A percentile compares a stretch with the other conserved stretches of the same genome.
phyloP scores from a whole-genome alignment of 1,284 basidiomycete genomes.

The Mycena sp. region DNA sequence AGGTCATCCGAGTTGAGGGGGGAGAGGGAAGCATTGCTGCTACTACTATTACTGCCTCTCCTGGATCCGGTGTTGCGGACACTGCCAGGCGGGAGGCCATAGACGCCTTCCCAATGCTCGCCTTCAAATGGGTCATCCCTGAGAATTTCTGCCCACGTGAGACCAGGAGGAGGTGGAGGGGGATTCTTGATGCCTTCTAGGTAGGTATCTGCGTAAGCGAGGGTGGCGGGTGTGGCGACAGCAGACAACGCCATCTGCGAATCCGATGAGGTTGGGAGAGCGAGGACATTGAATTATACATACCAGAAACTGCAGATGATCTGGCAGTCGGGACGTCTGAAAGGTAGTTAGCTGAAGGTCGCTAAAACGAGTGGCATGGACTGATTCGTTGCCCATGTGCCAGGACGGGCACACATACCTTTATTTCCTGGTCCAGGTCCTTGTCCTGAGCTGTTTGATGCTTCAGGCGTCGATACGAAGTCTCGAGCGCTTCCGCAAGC shows the following conservation, averaged over 20 bases:
- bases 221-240: constrained; percentile 57
- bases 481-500: constrained; percentile 66
- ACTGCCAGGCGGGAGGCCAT: no score
- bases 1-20: constrained; percentile 56
- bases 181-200: constrained; percentile 59
- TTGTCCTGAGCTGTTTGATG: constrained; percentile 53
- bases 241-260: constrained; percentile 64
- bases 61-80: neutral
- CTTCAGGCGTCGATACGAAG: constrained; percentile 60
- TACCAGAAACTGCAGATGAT: constrained; percentile 78
- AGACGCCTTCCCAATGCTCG: constrained; percentile 21
- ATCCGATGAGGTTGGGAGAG: neutral
- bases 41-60: constrained; percentile 44
- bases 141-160: constrained; percentile 81
- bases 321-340: constrained; percentile 67
- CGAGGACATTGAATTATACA: constrained; percentile 29
- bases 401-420: no score
- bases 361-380: constrained; percentile 20
- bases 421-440: constrained; percentile 74
- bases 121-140: constrained; percentile 77
- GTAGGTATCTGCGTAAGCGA: constrained; percentile 59
- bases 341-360: constrained; percentile 3
- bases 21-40: constrained; percentile 56
- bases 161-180: constrained; percentile 45
- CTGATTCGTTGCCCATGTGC: no score